Base-by-base conservation (phyloP, 2,329 filamentous ascomycete species). In the Colletotrichum liaoningense region DNA sequence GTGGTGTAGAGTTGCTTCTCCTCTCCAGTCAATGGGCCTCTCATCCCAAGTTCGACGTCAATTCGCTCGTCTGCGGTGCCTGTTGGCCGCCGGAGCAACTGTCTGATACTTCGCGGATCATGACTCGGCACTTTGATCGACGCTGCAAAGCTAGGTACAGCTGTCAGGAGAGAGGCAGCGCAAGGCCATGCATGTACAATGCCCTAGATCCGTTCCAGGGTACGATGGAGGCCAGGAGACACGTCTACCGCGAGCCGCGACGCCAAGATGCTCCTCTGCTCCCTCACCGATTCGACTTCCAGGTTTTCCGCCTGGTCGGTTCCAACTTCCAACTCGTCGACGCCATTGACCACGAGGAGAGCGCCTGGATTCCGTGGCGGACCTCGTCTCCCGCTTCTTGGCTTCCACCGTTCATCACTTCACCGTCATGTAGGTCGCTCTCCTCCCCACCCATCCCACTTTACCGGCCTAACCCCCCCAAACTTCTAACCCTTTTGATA, bases 101-200 rank as follows among this genome's bases (percentile, higher is more conserved):
- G 28, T 28, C 16, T 30, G 28, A 59, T 63, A 38, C 16, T 28
- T 70, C 67, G 70, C 60, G 60, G 64, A 65, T 65, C 70, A 65
- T 70, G 67, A 28, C 42, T 42, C 60, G 56, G 66, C 60, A 73
- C 59, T 65, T 49, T 70, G 60, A 49, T 70, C 67, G 55, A 70
- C 55, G 55, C 62, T 59, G 70, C 56, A 30, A 65, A 63, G 42
- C 19, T 49, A 5, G 42, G 19, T 49, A n/a, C 42, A 70, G 59
- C 55, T 62, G 62, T 56, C 42, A 57, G 64, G 67, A 67, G 22
- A 57, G 46, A 26, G 49, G 46, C 46, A 33, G 42, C 42, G 57
- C 64, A 67, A 73, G 66, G 56, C 65, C n/a, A 69, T 69, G 59
- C 42, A 69, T 64, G n/a, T 71, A 33, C 24, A 35, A 35, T 35